Evolutionary conservation across 1,139 yeast genomes (phyloP).

Genomic region (Pichia sp.): DNA sequence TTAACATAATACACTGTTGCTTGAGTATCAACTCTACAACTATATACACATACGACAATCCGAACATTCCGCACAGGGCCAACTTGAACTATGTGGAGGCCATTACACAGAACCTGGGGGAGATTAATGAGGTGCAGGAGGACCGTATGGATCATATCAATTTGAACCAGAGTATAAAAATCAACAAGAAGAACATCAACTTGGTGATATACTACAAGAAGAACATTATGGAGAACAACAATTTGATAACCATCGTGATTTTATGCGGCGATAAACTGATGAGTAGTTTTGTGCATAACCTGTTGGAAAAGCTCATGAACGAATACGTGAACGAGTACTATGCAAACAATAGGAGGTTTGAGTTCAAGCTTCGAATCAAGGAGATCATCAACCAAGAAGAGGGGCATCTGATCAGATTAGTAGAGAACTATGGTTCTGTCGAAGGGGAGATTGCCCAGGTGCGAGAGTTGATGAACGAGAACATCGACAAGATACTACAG

Average conservation of each 20-base stretch:
- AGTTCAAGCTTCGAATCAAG: slow-evolving; percentile 50
- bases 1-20: slow-evolving; percentile 29
- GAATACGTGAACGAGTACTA: slow-evolving; percentile 33
- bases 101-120: slow-evolving; percentile 52
- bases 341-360: slow-evolving; percentile 26
- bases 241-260: slow-evolving; percentile 47
- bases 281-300: slow-evolving; percentile 43
- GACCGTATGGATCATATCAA: slow-evolving; percentile 30
- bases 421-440: slow-evolving; percentile 40
- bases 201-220: slow-evolving; percentile 48
- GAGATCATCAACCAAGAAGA: slow-evolving; percentile 51
- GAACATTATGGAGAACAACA: slow-evolving; percentile 41
- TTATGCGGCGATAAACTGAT: slow-evolving; percentile 44
- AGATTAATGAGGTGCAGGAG: slow-evolving; percentile 42
- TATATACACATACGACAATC: slow-evolving; percentile 51
- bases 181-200: slow-evolving; percentile 18
- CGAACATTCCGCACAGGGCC: slow-evolving; percentile 37
- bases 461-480: slow-evolving; percentile 61
- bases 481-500: slow-evolving; percentile 62
- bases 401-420: slow-evolving; percentile 35
- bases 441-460: slow-evolving; percentile 52
- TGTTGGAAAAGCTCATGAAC: slow-evolving; percentile 48
- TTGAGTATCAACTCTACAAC: slow-evolving; percentile 54
- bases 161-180: slow-evolving; percentile 7
- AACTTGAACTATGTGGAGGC: slow-evolving; percentile 50